Evolutionary conservation across 345 rosid genomes (phyloP).

Genomic region (Salix koriyanagi): DNA sequence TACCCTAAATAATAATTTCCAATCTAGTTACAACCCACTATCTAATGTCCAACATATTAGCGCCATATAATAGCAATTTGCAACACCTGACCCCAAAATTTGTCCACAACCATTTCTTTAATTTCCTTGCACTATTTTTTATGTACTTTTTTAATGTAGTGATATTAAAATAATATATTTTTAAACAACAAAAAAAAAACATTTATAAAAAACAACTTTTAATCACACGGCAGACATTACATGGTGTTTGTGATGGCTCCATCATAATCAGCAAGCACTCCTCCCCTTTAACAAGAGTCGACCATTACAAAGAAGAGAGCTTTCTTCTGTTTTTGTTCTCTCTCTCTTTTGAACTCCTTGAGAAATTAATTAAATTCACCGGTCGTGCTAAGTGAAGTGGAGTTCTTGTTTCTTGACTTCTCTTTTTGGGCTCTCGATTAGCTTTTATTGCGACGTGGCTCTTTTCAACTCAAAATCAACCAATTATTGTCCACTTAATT

Average conservation of each 20-base stretch:
- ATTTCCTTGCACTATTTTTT: too few relatives aligned
- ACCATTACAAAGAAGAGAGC: neutral
- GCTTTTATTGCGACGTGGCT: constrained; percentile 14
- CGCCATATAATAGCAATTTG: neutral
- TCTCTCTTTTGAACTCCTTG: neutral
- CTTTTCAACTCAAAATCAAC: constrained; percentile 27
- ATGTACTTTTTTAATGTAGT: too few relatives aligned
- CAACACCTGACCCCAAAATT: neutral
- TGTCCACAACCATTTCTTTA: neutral
- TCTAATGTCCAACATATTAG: neutral
- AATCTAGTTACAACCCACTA: neutral
- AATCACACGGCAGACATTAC: too few relatives aligned
- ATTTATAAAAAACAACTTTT: too few relatives aligned
- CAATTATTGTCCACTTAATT: neutral
- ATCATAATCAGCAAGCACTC: constrained; percentile 9
- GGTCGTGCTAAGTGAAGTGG: neutral
- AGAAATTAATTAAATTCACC: neutral
- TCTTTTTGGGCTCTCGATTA: neutral
- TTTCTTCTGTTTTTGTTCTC: neutral
- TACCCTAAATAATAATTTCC: too few relatives aligned
- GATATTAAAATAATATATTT: too few relatives aligned
- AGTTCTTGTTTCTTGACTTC: constrained; percentile 10
- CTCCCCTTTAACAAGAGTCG: constrained; percentile 1
- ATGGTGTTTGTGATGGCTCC: constrained; percentile 16
- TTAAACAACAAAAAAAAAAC: too few relatives aligned